Percentiles rank a stretch among this genome's conserved stretches.
Conservation (phyloP, 2,329 filamentous ascomycete species). For the Aureobasidium uvarum region DNA sequence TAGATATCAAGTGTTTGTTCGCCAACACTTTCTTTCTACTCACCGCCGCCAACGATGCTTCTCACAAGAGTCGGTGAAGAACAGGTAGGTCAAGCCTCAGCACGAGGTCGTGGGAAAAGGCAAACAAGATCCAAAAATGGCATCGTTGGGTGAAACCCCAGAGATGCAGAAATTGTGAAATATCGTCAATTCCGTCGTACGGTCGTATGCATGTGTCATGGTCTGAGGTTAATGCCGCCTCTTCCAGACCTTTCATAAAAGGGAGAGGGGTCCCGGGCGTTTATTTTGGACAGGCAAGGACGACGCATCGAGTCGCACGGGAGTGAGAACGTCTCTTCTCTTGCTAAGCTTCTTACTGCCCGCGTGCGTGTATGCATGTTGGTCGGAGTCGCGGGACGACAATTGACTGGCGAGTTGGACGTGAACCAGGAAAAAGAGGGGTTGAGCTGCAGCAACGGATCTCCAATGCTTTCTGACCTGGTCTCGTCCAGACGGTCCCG, state of each 20-base stretch:
- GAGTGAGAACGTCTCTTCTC: background rate
- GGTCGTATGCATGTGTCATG: slow-evolving; percentile 17
- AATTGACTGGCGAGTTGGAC: background rate
- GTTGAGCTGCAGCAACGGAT: background rate
- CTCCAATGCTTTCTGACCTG: background rate
- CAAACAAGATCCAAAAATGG: background rate
- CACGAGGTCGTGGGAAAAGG: background rate
- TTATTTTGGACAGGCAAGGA: background rate
- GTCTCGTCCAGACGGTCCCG: background rate
- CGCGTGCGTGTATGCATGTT: slow-evolving; percentile 11
- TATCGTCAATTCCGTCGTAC: slow-evolving; percentile 11
- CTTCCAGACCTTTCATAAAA: slow-evolving; percentile 7
- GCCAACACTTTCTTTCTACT: background rate
- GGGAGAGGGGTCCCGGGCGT: background rate
- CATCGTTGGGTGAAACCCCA: background rate
- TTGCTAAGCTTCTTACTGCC: slow-evolving; percentile 21
- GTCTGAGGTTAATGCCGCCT: background rate
- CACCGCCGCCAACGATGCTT: slow-evolving; percentile 3
- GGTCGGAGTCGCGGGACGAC: background rate
- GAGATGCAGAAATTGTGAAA: background rate
- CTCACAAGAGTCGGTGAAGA: slow-evolving; percentile 2
- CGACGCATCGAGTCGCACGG: background rate
- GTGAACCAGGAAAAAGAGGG: background rate
- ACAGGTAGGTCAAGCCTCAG: background rate
- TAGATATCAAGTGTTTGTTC: background rate